These are phyloP conservation scores for Coffea canephora DNA, from an alignment of 257 asterid species.

Conservation along the genomic window DNA sequence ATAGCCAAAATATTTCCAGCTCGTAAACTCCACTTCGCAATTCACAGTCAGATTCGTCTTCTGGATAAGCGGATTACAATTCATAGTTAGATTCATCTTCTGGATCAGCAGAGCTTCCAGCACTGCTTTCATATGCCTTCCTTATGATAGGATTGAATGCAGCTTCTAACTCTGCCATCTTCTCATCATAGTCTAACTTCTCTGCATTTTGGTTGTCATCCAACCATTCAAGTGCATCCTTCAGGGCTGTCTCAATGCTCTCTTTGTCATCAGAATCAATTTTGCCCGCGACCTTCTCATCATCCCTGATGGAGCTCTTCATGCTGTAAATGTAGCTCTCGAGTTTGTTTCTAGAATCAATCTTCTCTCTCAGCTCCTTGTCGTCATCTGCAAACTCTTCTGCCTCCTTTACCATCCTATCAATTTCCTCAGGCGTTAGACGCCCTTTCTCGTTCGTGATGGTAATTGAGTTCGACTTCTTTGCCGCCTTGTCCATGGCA, in stretches of 20 bases:
- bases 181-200: conserved; percentile 74
- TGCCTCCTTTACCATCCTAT: conserved; percentile 52
- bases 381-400: conserved; percentile 62
- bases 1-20: too few relatives aligned
- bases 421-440: conserved; percentile 54
- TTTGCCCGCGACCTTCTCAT: conserved; percentile 79
- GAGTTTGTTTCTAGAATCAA: conserved; percentile 67
- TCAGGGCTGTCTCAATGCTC: conserved; percentile 59
- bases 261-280: conserved; percentile 71
- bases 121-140: conserved; percentile 62
- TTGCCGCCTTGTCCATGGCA: conserved; percentile 62
- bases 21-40: too few relatives aligned
- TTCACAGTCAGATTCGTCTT: too few relatives aligned
- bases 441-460: conserved; percentile 60
- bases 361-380: conserved; percentile 47
- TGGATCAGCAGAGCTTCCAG: conserved; percentile 44
- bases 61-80: conserved; percentile 22
- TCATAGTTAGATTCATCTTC: conserved; percentile 65
- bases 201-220: conserved; percentile 76
- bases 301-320: conserved; percentile 67
- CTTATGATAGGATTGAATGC: conserved; percentile 69
- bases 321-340: conserved; percentile 77
- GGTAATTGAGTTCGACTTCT: conserved; percentile 47
- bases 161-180: conserved; percentile 76
- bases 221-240: conserved; percentile 82